Evolutionary conservation across 2,329 filamentous ascomycete genomes (phyloP).

Genomic region (Acarospora socialis): DNA sequence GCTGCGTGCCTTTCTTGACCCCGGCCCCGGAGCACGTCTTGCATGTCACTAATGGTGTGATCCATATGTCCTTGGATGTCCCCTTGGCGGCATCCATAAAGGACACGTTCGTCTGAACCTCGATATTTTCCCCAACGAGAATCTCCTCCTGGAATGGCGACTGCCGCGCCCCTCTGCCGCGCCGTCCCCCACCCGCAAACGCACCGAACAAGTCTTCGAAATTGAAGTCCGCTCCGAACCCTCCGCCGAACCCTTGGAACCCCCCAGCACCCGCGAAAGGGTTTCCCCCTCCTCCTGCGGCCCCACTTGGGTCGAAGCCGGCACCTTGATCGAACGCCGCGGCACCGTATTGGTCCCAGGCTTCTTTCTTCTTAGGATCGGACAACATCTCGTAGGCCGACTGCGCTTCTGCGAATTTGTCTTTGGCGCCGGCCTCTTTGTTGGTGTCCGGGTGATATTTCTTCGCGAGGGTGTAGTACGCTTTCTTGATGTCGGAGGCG

Average conservation of each 20-base stretch:
- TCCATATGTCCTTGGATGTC: conserved; percentile 69
- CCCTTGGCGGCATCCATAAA: conserved; percentile 97
- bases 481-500: conserved; percentile 85
- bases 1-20: conserved; percentile 64
- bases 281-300: conserved; percentile 43
- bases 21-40: conserved; percentile 72
- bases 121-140: conserved; percentile 87
- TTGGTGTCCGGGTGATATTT: conserved; percentile 98
- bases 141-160: conserved; percentile 68
- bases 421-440: conserved; percentile 85
- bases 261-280: conserved; percentile 46
- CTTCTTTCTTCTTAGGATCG: conserved; percentile 82
- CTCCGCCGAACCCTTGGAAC: conserved; percentile 34
- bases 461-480: conserved; percentile 93
- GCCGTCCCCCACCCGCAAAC: conserved; percentile 51
- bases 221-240: conserved; percentile 73
- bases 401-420: conserved; percentile 87
- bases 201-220: conserved; percentile 93
- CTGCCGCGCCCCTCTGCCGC: conserved; percentile 39
- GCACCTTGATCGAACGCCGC: conserved; percentile 53
- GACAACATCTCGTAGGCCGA: conserved; percentile 86
- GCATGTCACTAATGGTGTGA: conserved; percentile 70
- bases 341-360: conserved; percentile 80
- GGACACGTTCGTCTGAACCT: conserved; percentile 80
- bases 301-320: conserved; percentile 62